Evolutionary conservation across 192 early-diverging fungal genomes (phyloP), one percentile per base, ranked within the genome.

Genomic region (Backusella liffmaniae): DNA sequence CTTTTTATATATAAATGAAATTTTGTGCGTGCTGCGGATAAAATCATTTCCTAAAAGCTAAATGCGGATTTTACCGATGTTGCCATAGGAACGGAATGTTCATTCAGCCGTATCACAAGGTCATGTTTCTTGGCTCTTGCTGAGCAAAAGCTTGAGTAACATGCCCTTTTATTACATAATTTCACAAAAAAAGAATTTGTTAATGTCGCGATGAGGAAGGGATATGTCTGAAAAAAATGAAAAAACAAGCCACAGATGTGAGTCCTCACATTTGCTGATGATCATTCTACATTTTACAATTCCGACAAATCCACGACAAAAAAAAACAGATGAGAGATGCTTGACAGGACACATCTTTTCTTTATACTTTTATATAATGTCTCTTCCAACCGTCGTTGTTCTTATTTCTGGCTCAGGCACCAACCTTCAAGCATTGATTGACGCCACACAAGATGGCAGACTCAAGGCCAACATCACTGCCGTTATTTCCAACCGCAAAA

Each of bases 361-460:
- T 53, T 8, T 53, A 18, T 59, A 26, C 53, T 59, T 8, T 56
- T 59, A 23, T 26, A 23, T 26, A 0, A 62, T 62, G 56, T 62
- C 56, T 13, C 42, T 78, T 32, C 77, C 77, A 44, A 70, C 66
- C 1, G 86, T 99, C 75, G 93, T 98, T 51, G 96, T 99, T 59
- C 90, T 97, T 62, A 96, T 99, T 73, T 96, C 95, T 5, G 98
- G 98, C 59, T 94, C 88, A 78, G 98, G 98, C 23, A 88, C 95
- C 44, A 99, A 99, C 85, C 89, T 99, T 29, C 98, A 99, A 82
- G 98, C 98, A 23, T 79, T 99, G 23, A 97, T 99, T 67, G 94
- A 99, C 77, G 92, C 95, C 3, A 84, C 84, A 15, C 72, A 80
- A 5, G 66, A 79, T 34, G 85, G 85, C 21, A 70, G 71, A 29